A percentile compares a stretch with the other conserved stretches of the same genome.
These are phyloP conservation scores for Coemansia sp. DNA, from an alignment of 192 early-diverging fungal species.

Conservation along the genomic window DNA sequence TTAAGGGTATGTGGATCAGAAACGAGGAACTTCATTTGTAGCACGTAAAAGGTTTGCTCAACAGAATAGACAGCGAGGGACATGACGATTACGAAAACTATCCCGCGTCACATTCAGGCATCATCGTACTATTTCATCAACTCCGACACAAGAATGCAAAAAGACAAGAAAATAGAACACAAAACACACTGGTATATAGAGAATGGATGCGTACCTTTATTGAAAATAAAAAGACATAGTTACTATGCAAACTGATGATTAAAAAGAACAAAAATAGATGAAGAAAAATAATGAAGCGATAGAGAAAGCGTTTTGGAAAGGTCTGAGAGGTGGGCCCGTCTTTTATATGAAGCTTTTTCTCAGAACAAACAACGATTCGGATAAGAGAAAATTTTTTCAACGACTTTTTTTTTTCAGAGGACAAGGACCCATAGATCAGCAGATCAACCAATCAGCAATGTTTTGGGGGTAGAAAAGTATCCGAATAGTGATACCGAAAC, in stretches of 20 bases:
- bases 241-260: neutral
- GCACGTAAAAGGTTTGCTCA: constrained; percentile 32
- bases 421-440: constrained; percentile 13
- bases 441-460: constrained; percentile 5
- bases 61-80: constrained; percentile 58
- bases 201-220: constrained; percentile 3
- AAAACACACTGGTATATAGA: too few relatives aligned
- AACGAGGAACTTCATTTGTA: constrained; percentile 58
- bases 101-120: constrained; percentile 56
- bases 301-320: neutral
- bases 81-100: constrained; percentile 36
- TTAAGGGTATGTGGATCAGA: constrained; percentile 32
- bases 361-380: neutral
- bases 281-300: neutral
- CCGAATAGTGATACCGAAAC: too few relatives aligned
- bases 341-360: neutral
- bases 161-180: neutral
- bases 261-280: constrained; percentile 1
- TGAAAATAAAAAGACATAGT: neutral
- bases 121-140: constrained; percentile 51
- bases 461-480: too few relatives aligned
- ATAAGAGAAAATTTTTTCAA: constrained; percentile 16
- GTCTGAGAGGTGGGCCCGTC: neutral
- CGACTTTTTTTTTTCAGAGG: neutral
- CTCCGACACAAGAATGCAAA: constrained; percentile 24